These are phyloP conservation scores for Meyerozyma sp. DNA, from an alignment of 1,139 yeast genomes.

Conservation along the genomic window DNA sequence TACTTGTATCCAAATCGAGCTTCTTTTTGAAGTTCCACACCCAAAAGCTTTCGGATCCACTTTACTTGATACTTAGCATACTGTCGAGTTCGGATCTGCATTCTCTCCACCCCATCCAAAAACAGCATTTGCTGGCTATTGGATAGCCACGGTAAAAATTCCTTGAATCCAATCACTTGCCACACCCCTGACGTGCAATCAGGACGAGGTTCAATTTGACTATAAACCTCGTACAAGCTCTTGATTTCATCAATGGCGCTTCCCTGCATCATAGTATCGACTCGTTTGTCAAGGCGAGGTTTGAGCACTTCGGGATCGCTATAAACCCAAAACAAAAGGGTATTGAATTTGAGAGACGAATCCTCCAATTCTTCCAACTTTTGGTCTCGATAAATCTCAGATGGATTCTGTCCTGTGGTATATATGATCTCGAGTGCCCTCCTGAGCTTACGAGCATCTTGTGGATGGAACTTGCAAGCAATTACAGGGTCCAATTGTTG, in stretches of 20 bases:
- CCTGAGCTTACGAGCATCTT: slow-evolving; percentile 71
- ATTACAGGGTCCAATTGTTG: slow-evolving; percentile 60
- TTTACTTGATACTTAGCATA: slow-evolving; percentile 90
- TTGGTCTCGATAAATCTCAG: slow-evolving; percentile 66
- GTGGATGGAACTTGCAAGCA: slow-evolving; percentile 85
- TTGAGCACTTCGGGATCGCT: slow-evolving; percentile 59
- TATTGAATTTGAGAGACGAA: slow-evolving; percentile 53
- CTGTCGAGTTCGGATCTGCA: slow-evolving; percentile 81
- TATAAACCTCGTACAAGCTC: slow-evolving; percentile 46
- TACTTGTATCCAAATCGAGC: slow-evolving; percentile 41
- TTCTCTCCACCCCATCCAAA: slow-evolving; percentile 53
- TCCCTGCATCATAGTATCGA: slow-evolving; percentile 68
- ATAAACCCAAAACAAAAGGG: slow-evolving; percentile 80
- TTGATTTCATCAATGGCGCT: slow-evolving; percentile 71
- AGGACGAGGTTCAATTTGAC: slow-evolving; percentile 25
- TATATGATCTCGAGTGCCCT: slow-evolving; percentile 79
- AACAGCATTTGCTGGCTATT: slow-evolving; percentile 20
- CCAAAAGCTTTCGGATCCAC: slow-evolving; percentile 76
- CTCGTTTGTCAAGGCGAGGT: slow-evolving; percentile 66
- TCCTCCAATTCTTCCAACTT: slow-evolving; percentile 36
- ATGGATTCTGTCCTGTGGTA: slow-evolving; percentile 61
- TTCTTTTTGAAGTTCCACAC: slow-evolving; percentile 56
- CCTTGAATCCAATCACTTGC: slow-evolving; percentile 96
- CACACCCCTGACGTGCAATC: slow-evolving; percentile 73
- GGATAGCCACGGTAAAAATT: slow-evolving; percentile 76